Conservation (phyloP, 495 filamentous ascomycete species). For the Hypoxylon lienhwacheense region DNA sequence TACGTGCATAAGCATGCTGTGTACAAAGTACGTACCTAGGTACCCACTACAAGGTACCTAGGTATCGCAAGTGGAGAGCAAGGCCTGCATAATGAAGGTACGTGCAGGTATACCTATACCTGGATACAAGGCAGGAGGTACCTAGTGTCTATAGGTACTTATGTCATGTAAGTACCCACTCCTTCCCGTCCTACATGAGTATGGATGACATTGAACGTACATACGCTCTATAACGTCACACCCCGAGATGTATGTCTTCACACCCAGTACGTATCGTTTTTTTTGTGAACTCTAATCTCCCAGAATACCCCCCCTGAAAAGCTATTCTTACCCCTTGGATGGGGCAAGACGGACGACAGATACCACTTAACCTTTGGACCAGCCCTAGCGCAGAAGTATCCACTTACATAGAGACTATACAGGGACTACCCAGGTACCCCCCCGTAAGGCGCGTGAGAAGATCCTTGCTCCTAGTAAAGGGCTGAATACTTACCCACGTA, state of each 20-base stretch:
- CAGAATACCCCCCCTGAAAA: conserved; percentile 10
- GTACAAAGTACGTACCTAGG: not conserved
- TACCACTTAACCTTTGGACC: conserved; percentile 2
- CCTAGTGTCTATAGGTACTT: conserved; percentile 6
- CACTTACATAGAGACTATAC: not conserved
- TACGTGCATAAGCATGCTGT: not conserved
- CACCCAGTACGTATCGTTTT: too few relatives aligned
- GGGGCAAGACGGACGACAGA: conserved; percentile 16
- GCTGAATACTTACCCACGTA: conserved; percentile 21
- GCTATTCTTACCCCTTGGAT: too few relatives aligned
- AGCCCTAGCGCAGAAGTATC: conserved; percentile 5
- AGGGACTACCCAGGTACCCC: conserved; percentile 6
- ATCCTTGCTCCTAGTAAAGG: conserved; percentile 16
- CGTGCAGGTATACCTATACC: not conserved
- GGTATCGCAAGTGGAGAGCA: too few relatives aligned
- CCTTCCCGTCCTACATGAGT: too few relatives aligned
- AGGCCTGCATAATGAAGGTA: too few relatives aligned
- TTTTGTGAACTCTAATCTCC: too few relatives aligned
- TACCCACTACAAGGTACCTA: not conserved
- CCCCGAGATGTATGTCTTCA: too few relatives aligned
- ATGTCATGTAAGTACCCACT: conserved; percentile 7
- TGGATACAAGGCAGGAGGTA: too few relatives aligned
- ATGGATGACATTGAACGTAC: too few relatives aligned
- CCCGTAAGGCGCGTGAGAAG: conserved; percentile 10
- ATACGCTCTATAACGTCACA: too few relatives aligned